Evolutionary conservation across 2,329 filamentous ascomycete genomes (phyloP).

Genomic region (Alternaria viburni): DNA sequence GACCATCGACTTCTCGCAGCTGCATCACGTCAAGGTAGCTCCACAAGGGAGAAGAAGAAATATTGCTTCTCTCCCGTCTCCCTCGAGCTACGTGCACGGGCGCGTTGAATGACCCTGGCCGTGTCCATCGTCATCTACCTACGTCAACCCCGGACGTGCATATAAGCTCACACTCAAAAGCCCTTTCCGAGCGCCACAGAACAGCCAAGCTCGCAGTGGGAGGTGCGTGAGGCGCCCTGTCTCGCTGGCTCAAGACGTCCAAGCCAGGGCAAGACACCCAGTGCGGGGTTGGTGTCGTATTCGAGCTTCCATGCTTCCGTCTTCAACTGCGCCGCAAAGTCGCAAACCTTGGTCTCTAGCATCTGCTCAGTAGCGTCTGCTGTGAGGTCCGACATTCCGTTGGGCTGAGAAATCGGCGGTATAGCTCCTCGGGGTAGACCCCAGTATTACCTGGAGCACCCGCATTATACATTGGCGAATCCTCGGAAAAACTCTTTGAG

Average conservation of each 20-base stretch:
- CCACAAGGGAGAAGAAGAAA: not conserved
- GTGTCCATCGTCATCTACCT: constrained; percentile 39
- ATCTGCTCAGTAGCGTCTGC: constrained; percentile 7
- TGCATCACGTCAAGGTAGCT: constrained; percentile 18
- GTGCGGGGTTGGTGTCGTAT: constrained; percentile 39
- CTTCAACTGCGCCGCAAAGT: constrained; percentile 15
- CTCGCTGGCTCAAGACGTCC: constrained; percentile 16
- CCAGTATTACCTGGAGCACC: constrained; percentile 4
- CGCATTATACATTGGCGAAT: constrained; percentile 20
- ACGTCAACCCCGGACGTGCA: constrained; percentile 24
- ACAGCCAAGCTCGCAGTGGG: constrained; percentile 1
- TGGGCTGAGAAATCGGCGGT: constrained; percentile 13
- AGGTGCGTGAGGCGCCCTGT: constrained; percentile 23
- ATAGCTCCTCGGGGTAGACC: not conserved
- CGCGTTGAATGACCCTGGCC: not conserved
- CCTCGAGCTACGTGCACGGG: constrained; percentile 13
- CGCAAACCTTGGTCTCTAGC: constrained; percentile 12
- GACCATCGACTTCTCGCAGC: constrained; percentile 1
- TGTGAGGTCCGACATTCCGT: constrained; percentile 7
- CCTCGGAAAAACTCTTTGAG: constrained; percentile 23
- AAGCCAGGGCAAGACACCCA: constrained; percentile 9
- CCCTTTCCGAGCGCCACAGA: constrained; percentile 34
- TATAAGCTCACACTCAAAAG: constrained; percentile 37
- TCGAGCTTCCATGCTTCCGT: constrained; percentile 24
- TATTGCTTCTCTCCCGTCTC: constrained; percentile 6